Base-by-base conservation (phyloP, 2,329 filamentous ascomycete species). In the Claviceps sp. region DNA sequence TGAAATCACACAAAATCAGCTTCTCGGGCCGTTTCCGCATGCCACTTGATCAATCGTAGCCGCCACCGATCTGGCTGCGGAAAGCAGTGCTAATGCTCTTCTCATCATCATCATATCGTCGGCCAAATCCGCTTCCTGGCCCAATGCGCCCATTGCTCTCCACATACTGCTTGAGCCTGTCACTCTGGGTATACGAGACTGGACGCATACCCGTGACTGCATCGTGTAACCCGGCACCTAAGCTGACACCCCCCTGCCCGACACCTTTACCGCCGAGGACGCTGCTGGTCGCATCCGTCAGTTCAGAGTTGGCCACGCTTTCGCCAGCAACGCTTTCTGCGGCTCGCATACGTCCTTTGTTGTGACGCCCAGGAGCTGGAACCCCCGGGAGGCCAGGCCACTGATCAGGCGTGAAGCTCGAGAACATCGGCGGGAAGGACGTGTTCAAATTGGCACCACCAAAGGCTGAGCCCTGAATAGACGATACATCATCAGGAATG, bases 61-160 rank as follows among this genome's bases (percentile, higher is more conserved):
- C 74, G 20, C 76, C 73, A 56, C 88, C 89, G 59, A 96, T 82
- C 69, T 97, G 93, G 72, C 89, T 96, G 55, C 91, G 90, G 71
- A 97, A 98, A 48, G 90, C 90, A 50, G 93, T 97, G 63, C 89
- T 95, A 62, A 97, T 82, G 69, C 91, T 97, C 70, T 93, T 89
- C 62, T 93, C 89, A 65, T 97, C 93, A 59, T 98, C 93, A 59
- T 98, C 93, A 56, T 85, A 81, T 50, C 74, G 76, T 61, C 84
- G 85, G 50, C 79, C 83, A 63, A 80, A 88, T 50, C 84, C 81
- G 65, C 83, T 87, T 56, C 78, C 74, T 30, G 75, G 76, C 45
- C 81, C 81, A 56, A 80, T 74, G 48, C 87, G 85, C 9, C 84
- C 83, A 54, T 84, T 85, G 59, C 84, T 89, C 67, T 97, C 93